phyloP scores from a whole-genome alignment of 2,329 filamentous ascomycete genomes.

The Lasiodiplodia sp. region DNA sequence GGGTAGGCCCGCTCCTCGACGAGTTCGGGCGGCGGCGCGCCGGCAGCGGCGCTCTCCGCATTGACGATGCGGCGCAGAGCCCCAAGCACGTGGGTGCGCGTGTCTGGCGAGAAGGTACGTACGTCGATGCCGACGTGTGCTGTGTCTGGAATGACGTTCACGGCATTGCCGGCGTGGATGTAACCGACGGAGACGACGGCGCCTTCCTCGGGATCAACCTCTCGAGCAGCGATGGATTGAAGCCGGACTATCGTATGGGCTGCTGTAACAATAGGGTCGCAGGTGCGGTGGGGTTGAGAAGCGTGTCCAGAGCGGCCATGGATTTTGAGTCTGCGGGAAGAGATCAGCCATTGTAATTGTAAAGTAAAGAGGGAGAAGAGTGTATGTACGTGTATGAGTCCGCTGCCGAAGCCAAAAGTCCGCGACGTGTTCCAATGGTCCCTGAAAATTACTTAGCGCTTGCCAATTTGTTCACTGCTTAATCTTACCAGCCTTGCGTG shows the following conservation, averaged over 20 bases:
- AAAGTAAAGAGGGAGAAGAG: background rate
- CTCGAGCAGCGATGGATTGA: conserved; percentile 65
- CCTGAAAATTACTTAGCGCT: conserved; percentile 34
- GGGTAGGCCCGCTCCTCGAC: conserved; percentile 54
- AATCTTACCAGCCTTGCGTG: conserved; percentile 43
- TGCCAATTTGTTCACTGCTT: background rate
- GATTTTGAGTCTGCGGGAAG: conserved; percentile 53
- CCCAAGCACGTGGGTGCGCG: conserved; percentile 56
- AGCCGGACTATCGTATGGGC: conserved; percentile 63
- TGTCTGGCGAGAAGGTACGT: conserved; percentile 55
- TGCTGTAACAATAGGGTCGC: conserved; percentile 67
- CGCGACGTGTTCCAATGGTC: conserved; percentile 51
- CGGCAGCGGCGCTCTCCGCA: conserved; percentile 61
- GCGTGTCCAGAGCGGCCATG: conserved; percentile 67
- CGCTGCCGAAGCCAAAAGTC: conserved; percentile 51
- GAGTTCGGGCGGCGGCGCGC: conserved; percentile 56
- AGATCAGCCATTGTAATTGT: background rate
- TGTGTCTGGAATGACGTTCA: conserved; percentile 66
- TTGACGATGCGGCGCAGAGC: conserved; percentile 62
- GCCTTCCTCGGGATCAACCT: conserved; percentile 61
- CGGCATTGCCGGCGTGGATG: conserved; percentile 64
- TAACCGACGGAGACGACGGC: conserved; percentile 66
- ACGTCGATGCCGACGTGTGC: conserved; percentile 65
- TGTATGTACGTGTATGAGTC: conserved; percentile 44
- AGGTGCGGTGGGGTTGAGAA: conserved; percentile 61